Evolutionary conservation across 2,329 filamentous ascomycete species (phyloP).

Genomic region (Microcyclospora tardicrescens): DNA sequence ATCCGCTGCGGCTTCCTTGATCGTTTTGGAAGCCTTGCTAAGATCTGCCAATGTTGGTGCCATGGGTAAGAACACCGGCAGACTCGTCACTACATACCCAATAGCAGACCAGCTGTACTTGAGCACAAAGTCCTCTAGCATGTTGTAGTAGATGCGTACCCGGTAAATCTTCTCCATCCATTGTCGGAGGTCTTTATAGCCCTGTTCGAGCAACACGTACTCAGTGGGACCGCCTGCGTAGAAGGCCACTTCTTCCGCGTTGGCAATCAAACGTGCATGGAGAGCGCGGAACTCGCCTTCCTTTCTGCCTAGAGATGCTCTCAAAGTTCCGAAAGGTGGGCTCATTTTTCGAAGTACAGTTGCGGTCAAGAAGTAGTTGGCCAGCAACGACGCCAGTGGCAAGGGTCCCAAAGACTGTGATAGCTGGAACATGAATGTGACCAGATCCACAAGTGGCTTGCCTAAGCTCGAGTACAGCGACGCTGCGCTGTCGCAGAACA

Average conservation of each 20-base stretch:
- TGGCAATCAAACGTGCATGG: constrained; percentile 84
- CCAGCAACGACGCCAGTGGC: constrained; percentile 70
- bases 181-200: constrained; percentile 81
- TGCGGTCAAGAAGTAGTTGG: constrained; percentile 90
- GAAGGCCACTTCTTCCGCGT: constrained; percentile 95
- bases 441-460: constrained; percentile 94
- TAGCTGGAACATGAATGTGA: constrained; percentile 96
- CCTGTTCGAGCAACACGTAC: constrained; percentile 78
- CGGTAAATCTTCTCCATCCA: constrained; percentile 99
- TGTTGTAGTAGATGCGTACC: constrained; percentile 95
- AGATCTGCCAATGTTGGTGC: constrained; percentile 54
- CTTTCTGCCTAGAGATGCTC: constrained; percentile 86
- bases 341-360: constrained; percentile 79
- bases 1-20: constrained; percentile 4
- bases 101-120: constrained; percentile 99
- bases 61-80: constrained; percentile 77
- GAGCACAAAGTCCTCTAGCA: constrained; percentile 92
- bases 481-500: constrained; percentile 87
- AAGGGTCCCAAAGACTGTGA: constrained; percentile 83
- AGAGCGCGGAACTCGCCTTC: constrained; percentile 90
- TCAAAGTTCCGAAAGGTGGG: constrained; percentile 91
- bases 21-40: constrained; percentile 42
- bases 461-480: constrained; percentile 90
- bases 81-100: constrained; percentile 81
- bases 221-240: constrained; percentile 94